phyloP scores from a whole-genome alignment of 148 eudicot genomes.

The Polygonum aviculare region DNA sequence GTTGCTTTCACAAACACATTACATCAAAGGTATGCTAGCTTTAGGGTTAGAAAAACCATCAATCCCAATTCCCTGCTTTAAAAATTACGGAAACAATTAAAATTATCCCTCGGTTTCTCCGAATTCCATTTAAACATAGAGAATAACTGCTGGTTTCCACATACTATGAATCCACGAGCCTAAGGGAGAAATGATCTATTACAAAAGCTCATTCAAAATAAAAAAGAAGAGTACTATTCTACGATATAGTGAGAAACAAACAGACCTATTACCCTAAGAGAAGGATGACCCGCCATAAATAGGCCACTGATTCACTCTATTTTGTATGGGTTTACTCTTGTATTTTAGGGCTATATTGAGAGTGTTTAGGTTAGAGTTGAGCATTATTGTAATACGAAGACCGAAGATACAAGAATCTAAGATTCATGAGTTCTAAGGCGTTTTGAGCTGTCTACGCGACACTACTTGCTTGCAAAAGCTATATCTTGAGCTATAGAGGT shows the following conservation, averaged over 20 bases:
- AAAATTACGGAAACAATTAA: background rate
- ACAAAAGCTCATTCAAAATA: background rate
- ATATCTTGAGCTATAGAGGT: too few relatives aligned
- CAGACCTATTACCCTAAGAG: constrained; percentile 22
- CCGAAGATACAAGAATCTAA: too few relatives aligned
- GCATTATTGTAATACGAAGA: too few relatives aligned
- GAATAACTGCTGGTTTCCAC: background rate
- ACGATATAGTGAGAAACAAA: background rate
- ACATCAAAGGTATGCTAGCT: constrained; percentile 30
- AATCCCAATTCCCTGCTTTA: background rate
- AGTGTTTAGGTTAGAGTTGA: too few relatives aligned
- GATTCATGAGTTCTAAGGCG: too few relatives aligned
- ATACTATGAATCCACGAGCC: background rate
- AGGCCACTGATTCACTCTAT: background rate
- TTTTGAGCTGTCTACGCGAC: too few relatives aligned
- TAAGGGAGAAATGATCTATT: background rate
- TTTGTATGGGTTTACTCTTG: too few relatives aligned
- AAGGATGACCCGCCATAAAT: constrained; percentile 23
- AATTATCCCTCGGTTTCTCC: background rate
- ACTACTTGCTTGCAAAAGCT: too few relatives aligned
- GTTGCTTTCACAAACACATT: constrained; percentile 48
- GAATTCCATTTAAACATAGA: background rate
- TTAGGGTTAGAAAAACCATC: too few relatives aligned
- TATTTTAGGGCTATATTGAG: too few relatives aligned
- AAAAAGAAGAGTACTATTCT: too few relatives aligned